Evolutionary conservation across 768 basidiomycete species (phyloP).

Genomic region (Boletus patriciae): DNA sequence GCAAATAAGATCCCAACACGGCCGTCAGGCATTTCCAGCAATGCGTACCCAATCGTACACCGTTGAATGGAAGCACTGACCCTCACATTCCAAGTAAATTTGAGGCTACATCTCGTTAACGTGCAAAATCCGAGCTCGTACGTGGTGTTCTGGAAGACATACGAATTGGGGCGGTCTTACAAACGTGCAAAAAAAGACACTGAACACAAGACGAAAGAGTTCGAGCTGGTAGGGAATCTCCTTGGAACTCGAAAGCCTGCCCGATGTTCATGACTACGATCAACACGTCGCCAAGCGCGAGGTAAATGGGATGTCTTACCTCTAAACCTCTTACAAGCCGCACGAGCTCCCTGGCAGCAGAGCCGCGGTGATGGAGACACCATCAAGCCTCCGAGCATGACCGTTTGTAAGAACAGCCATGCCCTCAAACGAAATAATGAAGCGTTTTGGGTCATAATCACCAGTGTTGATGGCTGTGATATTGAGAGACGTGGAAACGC

Average conservation of each 20-base stretch:
- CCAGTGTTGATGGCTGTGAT: constrained; percentile 56
- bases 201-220: not conserved
- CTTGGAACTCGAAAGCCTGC: not conserved
- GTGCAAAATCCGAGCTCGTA: not conserved
- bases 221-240: not conserved
- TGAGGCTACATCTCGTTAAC: not conserved
- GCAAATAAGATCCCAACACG: not conserved
- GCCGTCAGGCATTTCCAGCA: not conserved
- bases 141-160: not conserved
- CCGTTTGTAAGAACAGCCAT: constrained; percentile 37
- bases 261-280: not conserved
- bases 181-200: not conserved
- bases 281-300: not conserved
- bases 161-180: not conserved
- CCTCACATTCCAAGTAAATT: no score
- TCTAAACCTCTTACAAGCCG: not conserved
- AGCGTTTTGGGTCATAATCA: constrained; percentile 23
- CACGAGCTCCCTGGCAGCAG: constrained; percentile 18
- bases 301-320: not conserved
- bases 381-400: constrained; percentile 29
- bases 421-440: constrained; percentile 37
- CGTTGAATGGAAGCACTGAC: not conserved
- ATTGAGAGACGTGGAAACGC: constrained; percentile 40
- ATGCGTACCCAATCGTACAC: not conserved
- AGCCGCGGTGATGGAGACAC: constrained; percentile 22